These are phyloP conservation scores for Pelargonium australe DNA, from an alignment of 441 rosid species.

Conservation along the genomic window DNA sequence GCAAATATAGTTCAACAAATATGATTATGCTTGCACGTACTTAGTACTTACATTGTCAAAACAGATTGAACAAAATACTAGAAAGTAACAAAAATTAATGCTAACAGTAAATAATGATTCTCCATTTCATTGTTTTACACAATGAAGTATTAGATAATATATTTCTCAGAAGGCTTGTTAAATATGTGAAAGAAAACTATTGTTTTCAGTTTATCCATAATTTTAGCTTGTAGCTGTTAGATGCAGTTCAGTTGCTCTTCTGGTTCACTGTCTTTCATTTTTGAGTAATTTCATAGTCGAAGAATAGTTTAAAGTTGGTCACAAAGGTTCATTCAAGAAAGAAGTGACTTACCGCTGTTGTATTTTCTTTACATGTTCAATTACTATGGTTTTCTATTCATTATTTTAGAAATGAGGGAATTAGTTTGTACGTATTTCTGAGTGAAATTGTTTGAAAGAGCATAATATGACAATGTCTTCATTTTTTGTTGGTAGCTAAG, in stretches of 20 bases:
- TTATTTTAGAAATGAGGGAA: background rate
- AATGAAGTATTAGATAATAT: background rate
- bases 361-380: background rate
- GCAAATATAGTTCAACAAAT: background rate
- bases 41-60: background rate
- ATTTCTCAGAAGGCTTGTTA: background rate
- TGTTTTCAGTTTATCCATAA: background rate
- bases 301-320: background rate
- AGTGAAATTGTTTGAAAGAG: background rate
- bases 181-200: background rate
- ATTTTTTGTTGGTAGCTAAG: background rate
- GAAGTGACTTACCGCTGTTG: background rate
- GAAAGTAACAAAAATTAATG: background rate
- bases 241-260: background rate
- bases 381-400: background rate
- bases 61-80: background rate
- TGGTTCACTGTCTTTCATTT: background rate
- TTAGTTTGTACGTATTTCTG: background rate
- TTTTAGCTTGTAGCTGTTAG: background rate
- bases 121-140: background rate
- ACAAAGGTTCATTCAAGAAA: constrained; percentile 2
- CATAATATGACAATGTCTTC: background rate
- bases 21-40: background rate
- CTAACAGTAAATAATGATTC: background rate
- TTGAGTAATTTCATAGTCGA: background rate